Percentiles rank a stretch among this genome's conserved stretches.
phyloP scores from a whole-genome alignment of 1,284 basidiomycete genomes.

The Cryptococcus jaspeensis region DNA sequence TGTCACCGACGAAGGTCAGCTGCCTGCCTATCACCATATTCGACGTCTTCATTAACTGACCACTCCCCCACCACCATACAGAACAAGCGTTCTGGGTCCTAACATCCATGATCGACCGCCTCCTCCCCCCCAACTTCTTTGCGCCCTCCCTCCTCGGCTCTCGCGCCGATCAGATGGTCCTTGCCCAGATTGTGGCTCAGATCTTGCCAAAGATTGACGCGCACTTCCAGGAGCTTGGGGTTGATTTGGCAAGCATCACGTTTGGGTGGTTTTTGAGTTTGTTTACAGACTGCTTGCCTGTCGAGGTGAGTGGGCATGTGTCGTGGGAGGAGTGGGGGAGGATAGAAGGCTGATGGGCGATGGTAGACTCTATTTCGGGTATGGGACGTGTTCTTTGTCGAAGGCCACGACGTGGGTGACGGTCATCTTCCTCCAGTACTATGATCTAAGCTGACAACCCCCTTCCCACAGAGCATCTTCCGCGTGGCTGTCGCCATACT shows the following conservation, averaged over 20 bases:
- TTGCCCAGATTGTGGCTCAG: slow-evolving; percentile 81
- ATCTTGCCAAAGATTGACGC: slow-evolving; percentile 69
- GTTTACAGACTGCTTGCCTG: slow-evolving; percentile 93
- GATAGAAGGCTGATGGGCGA: background rate
- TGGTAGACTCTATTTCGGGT: slow-evolving; percentile 77
- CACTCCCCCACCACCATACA: slow-evolving; percentile 51
- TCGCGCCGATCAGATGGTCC: slow-evolving; percentile 86
- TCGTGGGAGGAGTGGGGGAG: no score
- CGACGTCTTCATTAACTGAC: slow-evolving; percentile 83
- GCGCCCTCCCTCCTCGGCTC: slow-evolving; percentile 80
- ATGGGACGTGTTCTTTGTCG: slow-evolving; percentile 94
- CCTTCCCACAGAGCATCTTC: slow-evolving; percentile 62
- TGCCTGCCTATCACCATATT: no score
- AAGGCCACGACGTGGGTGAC: slow-evolving; percentile 73
- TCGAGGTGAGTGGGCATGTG: slow-evolving; percentile 65
- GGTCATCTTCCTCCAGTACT: slow-evolving; percentile 12
- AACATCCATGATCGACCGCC: slow-evolving; percentile 79
- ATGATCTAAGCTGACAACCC: no score
- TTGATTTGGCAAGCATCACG: slow-evolving; percentile 90
- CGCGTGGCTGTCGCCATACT: slow-evolving; percentile 84
- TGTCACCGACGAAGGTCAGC: slow-evolving; percentile 62
- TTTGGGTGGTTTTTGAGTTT: slow-evolving; percentile 98
- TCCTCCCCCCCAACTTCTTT: slow-evolving; percentile 80
- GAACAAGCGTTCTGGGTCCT: slow-evolving; percentile 98
- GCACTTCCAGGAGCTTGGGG: slow-evolving; percentile 75